Conservation (phyloP, 148 eudicot genomes). For the Talinum fruticosum region DNA sequence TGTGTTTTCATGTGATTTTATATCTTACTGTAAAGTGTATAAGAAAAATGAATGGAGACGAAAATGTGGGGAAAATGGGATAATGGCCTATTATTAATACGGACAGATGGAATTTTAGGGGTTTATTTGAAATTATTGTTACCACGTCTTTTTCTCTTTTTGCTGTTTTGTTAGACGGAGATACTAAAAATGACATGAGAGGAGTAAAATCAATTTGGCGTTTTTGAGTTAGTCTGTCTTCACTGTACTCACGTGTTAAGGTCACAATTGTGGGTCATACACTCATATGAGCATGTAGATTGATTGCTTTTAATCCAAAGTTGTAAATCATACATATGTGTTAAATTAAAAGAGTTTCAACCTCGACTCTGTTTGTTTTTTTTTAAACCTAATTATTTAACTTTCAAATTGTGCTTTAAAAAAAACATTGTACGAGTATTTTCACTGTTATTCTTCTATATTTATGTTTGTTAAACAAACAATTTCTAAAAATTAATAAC, state of each 20-base stretch:
- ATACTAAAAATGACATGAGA: neutral
- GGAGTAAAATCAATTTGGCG: neutral
- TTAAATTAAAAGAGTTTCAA: no score
- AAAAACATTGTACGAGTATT: no score
- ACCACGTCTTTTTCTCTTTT: neutral
- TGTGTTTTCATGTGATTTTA: neutral
- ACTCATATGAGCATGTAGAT: no score
- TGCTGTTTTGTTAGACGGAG: neutral
- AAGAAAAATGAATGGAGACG: constrained; percentile 7
- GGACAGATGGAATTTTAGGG: no score
- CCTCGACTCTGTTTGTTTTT: no score
- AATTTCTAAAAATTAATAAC: no score
- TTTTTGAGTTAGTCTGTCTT: neutral
- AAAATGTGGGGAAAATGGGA: neutral
- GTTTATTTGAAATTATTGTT: neutral
- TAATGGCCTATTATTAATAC: neutral
- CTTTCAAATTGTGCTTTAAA: no score
- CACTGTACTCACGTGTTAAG: neutral
- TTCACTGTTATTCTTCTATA: no score
- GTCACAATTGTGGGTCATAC: neutral
- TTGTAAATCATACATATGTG: no score
- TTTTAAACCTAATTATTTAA: no score
- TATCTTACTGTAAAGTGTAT: neutral
- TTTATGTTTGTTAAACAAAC: no score
- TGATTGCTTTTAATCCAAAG: no score